Percentiles rank a stretch among this genome's conserved stretches.
Evolutionary conservation across 345 rosid species (phyloP).

Genomic region (Pistacia vera): DNA sequence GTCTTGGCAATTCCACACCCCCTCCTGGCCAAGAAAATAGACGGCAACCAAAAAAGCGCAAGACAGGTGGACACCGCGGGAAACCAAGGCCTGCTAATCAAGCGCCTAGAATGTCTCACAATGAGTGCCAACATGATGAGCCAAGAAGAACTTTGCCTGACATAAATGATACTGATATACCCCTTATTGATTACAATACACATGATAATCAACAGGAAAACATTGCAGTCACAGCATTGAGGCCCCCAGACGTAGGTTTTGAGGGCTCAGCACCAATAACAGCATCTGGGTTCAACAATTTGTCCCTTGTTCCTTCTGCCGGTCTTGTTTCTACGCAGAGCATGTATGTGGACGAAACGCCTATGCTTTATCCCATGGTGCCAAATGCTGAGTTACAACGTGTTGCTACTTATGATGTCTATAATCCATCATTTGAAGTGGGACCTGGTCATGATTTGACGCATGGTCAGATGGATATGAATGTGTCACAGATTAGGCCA

Average conservation of each 20-base stretch:
- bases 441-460: conserved; percentile 43
- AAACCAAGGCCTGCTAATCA: conserved; percentile 38
- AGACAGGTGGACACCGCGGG: conserved; percentile 45
- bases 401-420: conserved; percentile 46
- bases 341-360: conserved; percentile 59
- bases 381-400: conserved; percentile 50
- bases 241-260: conserved; percentile 43
- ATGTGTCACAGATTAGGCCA: conserved; percentile 34
- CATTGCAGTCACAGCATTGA: conserved; percentile 31
- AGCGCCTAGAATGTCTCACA: conserved; percentile 30
- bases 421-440: conserved; percentile 48
- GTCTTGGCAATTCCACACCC: conserved; percentile 20
- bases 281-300: conserved; percentile 43
- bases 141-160: conserved; percentile 54
- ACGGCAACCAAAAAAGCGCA: conserved; percentile 36
- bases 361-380: conserved; percentile 47
- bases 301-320: conserved; percentile 47
- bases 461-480: conserved; percentile 44
- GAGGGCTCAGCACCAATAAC: conserved; percentile 36
- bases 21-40: conserved; percentile 40
- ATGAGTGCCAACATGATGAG: conserved; percentile 36
- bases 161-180: conserved; percentile 51
- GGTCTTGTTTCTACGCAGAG: conserved; percentile 40
- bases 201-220: conserved; percentile 36
- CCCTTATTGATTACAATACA: conserved; percentile 44